phyloP scores from a whole-genome alignment of 1,139 yeast genomes.

The Pneumocystis oryctolagi region DNA sequence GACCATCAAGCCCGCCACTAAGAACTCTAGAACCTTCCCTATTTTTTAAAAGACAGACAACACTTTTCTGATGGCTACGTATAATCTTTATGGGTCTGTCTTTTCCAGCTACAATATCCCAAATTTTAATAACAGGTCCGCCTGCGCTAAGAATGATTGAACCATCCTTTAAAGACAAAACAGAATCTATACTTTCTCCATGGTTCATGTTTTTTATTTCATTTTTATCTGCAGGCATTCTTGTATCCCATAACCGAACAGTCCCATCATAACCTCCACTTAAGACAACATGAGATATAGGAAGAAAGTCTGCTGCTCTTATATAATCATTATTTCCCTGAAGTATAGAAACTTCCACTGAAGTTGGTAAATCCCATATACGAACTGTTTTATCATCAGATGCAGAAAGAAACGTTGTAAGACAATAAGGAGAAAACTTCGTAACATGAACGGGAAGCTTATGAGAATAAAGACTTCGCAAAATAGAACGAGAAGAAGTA shows the following conservation, averaged over 20 bases:
- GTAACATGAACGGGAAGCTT: slow-evolving; percentile 85
- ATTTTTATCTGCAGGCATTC: slow-evolving; percentile 37
- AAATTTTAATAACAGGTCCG: slow-evolving; percentile 72
- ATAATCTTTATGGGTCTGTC: slow-evolving; percentile 32
- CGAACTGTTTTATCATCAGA: slow-evolving; percentile 82
- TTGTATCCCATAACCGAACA: slow-evolving; percentile 72
- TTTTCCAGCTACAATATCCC: slow-evolving; percentile 72
- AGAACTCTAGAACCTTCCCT: slow-evolving; percentile 54
- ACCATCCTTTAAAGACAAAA: slow-evolving; percentile 51
- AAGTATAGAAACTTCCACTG: slow-evolving; percentile 54
- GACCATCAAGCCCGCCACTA: slow-evolving; percentile 94
- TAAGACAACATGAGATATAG: slow-evolving; percentile 53
- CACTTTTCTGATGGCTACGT: slow-evolving; percentile 80
- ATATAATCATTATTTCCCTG: slow-evolving; percentile 79
- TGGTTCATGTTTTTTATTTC: slow-evolving; percentile 31
- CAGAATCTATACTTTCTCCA: slow-evolving; percentile 73
- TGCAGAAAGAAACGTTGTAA: slow-evolving; percentile 66
- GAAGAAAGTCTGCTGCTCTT: slow-evolving; percentile 66
- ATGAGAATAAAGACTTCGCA: slow-evolving; percentile 69
- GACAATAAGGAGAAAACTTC: slow-evolving; percentile 66
- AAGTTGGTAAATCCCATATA: slow-evolving; percentile 68
- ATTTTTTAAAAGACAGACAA: slow-evolving; percentile 49
- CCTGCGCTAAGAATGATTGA: slow-evolving; percentile 71
- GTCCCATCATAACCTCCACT: slow-evolving; percentile 91
- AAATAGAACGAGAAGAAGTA: slow-evolving; percentile 62